Conservation (phyloP, 306 rosid species). For the Trifolium dubium region DNA sequence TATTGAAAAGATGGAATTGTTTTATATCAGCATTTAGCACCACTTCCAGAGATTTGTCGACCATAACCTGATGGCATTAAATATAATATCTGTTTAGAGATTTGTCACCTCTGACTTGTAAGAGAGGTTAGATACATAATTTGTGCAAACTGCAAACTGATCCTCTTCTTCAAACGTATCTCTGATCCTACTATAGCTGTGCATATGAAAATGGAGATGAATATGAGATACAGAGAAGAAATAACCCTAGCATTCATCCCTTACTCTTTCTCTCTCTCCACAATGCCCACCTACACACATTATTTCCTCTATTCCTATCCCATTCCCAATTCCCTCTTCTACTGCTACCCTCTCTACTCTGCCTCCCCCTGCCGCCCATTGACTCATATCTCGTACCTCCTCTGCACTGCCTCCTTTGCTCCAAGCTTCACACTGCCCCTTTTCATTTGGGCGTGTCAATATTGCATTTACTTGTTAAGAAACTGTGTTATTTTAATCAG, state of each 20-base stretch:
- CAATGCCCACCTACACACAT: background rate
- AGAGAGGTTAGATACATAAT: conserved; percentile 9
- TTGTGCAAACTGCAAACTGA: conserved; percentile 7
- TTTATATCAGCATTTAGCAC: background rate
- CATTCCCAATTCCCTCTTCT: background rate
- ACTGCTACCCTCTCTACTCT: background rate
- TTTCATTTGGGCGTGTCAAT: background rate
- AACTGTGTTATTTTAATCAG: conserved; percentile 17
- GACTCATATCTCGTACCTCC: background rate
- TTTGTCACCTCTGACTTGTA: background rate
- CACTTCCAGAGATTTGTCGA: background rate
- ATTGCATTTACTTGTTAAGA: conserved; percentile 7
- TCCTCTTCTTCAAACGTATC: background rate
- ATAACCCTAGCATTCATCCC: background rate
- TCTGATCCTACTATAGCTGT: background rate
- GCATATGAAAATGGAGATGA: background rate
- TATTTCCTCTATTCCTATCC: background rate
- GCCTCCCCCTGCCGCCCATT: background rate
- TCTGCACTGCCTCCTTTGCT: background rate
- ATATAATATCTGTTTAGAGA: conserved; percentile 1
- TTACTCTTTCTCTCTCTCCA: background rate
- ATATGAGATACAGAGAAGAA: background rate
- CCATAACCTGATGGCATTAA: background rate
- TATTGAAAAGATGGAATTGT: background rate
- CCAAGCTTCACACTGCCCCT: background rate